Percentiles rank a stretch among this genome's conserved stretches.
These are phyloP conservation scores for Coelastrella sp. DNA, from an alignment of 139 green algal species.

Conservation along the genomic window DNA sequence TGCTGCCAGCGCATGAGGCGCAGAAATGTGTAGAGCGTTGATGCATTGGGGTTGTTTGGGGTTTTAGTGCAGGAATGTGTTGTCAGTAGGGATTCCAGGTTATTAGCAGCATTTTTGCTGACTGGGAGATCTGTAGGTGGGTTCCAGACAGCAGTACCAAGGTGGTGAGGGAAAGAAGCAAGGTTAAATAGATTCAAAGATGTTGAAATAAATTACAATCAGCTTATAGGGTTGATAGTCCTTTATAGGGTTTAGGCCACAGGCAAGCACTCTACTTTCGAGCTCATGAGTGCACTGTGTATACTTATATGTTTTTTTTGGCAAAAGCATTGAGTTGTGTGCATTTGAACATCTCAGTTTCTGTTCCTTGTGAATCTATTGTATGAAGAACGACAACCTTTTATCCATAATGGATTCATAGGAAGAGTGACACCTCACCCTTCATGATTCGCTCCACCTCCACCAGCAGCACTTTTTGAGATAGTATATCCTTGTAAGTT, in stretches of 20 bases:
- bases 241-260: no score
- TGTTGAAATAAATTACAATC: not conserved
- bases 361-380: not conserved
- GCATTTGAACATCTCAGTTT: no score
- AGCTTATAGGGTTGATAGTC: no score
- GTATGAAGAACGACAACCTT: not conserved
- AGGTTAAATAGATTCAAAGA: not conserved
- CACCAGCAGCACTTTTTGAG: not conserved
- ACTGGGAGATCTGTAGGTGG: no score
- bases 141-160: not conserved
- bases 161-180: not conserved
- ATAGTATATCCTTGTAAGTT: not conserved
- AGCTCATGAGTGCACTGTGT: no score
- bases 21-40: slow-evolving; percentile 21
- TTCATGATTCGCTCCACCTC: not conserved
- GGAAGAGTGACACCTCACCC: not conserved
- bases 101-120: no score
- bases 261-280: no score
- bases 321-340: no score
- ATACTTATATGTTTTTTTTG: no score
- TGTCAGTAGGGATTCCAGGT: no score
- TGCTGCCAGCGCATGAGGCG: slow-evolving; percentile 38
- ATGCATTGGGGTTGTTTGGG: not conserved
- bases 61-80: no score
- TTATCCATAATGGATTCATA: not conserved